Evolutionary conservation across 2,329 filamentous ascomycete genomes (phyloP).

Genomic region (Microthyrium microscopicum): DNA sequence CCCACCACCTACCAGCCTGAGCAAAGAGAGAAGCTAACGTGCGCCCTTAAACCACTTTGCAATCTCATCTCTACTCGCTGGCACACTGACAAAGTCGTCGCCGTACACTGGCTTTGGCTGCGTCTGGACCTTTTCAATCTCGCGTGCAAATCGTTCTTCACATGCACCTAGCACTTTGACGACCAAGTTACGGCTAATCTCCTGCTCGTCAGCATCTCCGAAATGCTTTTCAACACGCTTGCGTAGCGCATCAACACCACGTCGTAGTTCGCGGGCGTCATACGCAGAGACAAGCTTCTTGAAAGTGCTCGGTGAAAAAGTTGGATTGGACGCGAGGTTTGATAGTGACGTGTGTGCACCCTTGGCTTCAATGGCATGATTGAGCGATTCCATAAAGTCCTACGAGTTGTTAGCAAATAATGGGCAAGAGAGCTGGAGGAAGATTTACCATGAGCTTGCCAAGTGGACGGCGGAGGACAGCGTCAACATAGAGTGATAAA

Average conservation of each 20-base stretch:
- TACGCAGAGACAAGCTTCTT: slow-evolving; percentile 72
- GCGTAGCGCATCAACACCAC: slow-evolving; percentile 75
- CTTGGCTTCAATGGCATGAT: slow-evolving; percentile 52
- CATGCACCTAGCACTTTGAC: slow-evolving; percentile 43
- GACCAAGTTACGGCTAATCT: slow-evolving; percentile 42
- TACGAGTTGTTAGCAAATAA: slow-evolving; percentile 11
- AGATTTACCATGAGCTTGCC: slow-evolving; percentile 58
- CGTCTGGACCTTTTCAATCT: slow-evolving; percentile 31
- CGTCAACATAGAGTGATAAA: slow-evolving; percentile 69
- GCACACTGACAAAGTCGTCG: slow-evolving; percentile 1
- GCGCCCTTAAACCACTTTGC: slow-evolving; percentile 6
- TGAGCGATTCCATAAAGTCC: slow-evolving; percentile 70
- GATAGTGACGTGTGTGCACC: slow-evolving; percentile 25
- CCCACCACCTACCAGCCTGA: no score
- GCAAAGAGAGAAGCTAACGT: no score
- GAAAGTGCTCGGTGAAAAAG: slow-evolving; percentile 65
- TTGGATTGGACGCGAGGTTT: slow-evolving; percentile 62
- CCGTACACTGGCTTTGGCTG: slow-evolving; percentile 28
- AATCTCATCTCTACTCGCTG: slow-evolving; percentile 5
- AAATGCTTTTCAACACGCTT: slow-evolving; percentile 97
- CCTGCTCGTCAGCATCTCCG: slow-evolving; percentile 67
- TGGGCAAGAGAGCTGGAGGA: background rate
- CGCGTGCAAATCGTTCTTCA: slow-evolving; percentile 37
- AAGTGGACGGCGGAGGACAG: slow-evolving; percentile 74
- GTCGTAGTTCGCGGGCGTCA: slow-evolving; percentile 70